Evolutionary conservation across 495 filamentous ascomycete species (phyloP), one percentile per base, ranked within the genome.

Genomic region (Penicillium ochrochloron): DNA sequence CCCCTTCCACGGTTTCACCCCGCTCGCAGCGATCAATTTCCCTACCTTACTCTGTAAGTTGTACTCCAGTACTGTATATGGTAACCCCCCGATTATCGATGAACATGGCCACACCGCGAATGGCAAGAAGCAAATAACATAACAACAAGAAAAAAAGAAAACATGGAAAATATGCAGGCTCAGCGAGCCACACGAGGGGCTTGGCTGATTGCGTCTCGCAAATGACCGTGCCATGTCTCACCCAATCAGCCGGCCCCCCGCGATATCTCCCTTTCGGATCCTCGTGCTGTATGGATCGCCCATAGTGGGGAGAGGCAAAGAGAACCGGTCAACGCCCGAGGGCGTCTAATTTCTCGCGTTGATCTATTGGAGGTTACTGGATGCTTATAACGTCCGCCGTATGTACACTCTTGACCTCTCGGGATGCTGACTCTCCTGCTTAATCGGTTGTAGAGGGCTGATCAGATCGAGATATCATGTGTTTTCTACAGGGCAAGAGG

Each of bases 251-350:
- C 41, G 27, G 34, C 17, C 60, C 25, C 62, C 65, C 58, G 51
- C 65, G 60, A 70, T 67, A 61, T 66, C 63, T 41, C 37, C 48
- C 46, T 69, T 44, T 48, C 58, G 53, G 61, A 60, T 54, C 39
- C 65, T 68, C 63, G 66, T 65, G 66, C 66, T 68, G 65, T 25
- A 57, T 42, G 29, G 65, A 68, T 66, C 65, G 64, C 19, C 69
- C 35, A 50, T 57, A 33, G 63, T 53, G 59, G 63, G 53, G 37
- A 41, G 37, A 41, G 37, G 42, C 58, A 57, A 25, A 39, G 3
- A 35, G 64, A 46, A 35, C 62, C 59, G 57, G 63, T 50, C 55
- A 57, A 63, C 62, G 57, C 54, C 63, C 66, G 61, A 61, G 37
- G 53, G 46, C 51, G 54, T 42, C 51, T 63, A 59, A 29, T 65